These are phyloP conservation scores for Herpotrichia juniperi DNA, from an alignment of 2,329 filamentous ascomycete species.

Conservation along the genomic window DNA sequence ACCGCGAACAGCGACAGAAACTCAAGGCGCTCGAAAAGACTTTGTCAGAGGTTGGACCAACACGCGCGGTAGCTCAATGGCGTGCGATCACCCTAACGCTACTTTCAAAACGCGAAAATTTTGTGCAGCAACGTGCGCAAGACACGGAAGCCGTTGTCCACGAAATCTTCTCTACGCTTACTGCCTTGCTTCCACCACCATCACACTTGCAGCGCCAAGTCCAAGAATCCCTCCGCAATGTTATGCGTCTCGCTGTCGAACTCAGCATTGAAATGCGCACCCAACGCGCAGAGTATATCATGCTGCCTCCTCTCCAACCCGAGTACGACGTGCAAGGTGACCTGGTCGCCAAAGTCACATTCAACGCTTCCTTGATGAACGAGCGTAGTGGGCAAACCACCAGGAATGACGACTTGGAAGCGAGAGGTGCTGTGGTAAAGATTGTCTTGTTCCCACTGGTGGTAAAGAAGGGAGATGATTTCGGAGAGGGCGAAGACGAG, in stretches of 20 bases:
- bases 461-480: slow-evolving; percentile 92
- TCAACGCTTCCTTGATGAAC: slow-evolving; percentile 95
- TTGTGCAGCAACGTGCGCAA: slow-evolving; percentile 79
- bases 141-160: slow-evolving; percentile 97
- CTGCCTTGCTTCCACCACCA: slow-evolving; percentile 85
- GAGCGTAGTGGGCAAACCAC: slow-evolving; percentile 76
- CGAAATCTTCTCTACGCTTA: slow-evolving; percentile 84
- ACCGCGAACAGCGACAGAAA: slow-evolving; percentile 95
- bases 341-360: slow-evolving; percentile 82
- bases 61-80: slow-evolving; percentile 93
- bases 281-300: slow-evolving; percentile 96
- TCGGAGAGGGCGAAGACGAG: slow-evolving; percentile 87
- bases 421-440: slow-evolving; percentile 77
- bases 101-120: slow-evolving; percentile 79
- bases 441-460: slow-evolving; percentile 95
- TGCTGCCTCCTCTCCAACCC: slow-evolving; percentile 92
- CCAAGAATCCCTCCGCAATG: slow-evolving; percentile 81
- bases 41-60: slow-evolving; percentile 84
- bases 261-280: slow-evolving; percentile 97
- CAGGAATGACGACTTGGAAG: slow-evolving; percentile 82
- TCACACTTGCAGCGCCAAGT: slow-evolving; percentile 80
- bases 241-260: slow-evolving; percentile 86
- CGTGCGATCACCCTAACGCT: slow-evolving; percentile 92
- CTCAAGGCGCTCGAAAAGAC: slow-evolving; percentile 95
- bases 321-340: slow-evolving; percentile 95